Evolutionary conservation across 148 eudicot genomes (phyloP), one percentile per base, ranked within the genome.

Genomic region (Diospyros kaki): DNA sequence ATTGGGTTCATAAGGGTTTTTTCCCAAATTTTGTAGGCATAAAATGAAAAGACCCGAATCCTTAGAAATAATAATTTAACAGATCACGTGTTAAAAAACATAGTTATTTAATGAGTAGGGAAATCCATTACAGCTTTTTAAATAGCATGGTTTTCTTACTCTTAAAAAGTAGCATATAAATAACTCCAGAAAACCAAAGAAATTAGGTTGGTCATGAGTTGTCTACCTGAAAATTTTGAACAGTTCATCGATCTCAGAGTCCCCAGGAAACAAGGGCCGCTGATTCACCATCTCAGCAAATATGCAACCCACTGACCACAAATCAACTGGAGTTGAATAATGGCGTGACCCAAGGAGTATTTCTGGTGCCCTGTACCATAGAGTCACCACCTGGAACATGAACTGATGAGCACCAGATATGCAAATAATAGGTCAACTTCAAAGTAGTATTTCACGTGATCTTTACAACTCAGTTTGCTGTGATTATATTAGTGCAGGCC

Each of bases 301-400:
- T 80, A 94, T 94, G 73, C 98, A 94, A 71, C 98, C 98, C 70
- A 94, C 92, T 66, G 98, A 94, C 98, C 98, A 91, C 69, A 94
- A 86, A 80, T 94, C 98, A 75, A 94, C 97, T 42, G 98, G 97
- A 77, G 98, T 94, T 44, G 97, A 91, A 79, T 94, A 94, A 80
- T 87, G 89, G 48, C 84, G 93, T 8, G 68, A 64, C 43, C 48
- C 97, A 64, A 95, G 98, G 50, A 95, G 91, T 78, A 95, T 90
- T 81, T 95, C 98, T 51, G 98, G 98, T 73, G 98, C 98, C 84
- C 97, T 87, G 78, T 95, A 95, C 98, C 98, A 95, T 69, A 95
- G 80, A 13, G 98, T 95, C 80, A 95, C 98, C 76, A 90, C 97
- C 98, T 95, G 82, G 64, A 85, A 77, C 79, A 80, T 76, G 39